phyloP scores from a whole-genome alignment of 805 yeast species.

The Saturnispora kantuleensis region DNA sequence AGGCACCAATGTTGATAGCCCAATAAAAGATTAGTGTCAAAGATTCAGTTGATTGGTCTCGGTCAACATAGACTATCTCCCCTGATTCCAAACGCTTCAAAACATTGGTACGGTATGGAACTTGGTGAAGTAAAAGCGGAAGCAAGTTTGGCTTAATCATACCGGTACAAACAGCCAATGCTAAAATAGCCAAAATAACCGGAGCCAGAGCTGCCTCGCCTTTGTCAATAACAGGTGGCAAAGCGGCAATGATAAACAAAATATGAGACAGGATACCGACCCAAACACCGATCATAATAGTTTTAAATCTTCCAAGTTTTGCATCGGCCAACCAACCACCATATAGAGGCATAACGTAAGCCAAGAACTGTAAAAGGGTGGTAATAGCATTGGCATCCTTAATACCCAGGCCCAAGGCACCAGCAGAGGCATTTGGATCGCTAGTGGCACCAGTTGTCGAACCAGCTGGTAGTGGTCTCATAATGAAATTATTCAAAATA shows the following conservation, averaged over 20 bases:
- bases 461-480: constrained; percentile 40
- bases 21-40: constrained; percentile 40
- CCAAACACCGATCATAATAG: constrained; percentile 41
- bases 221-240: constrained; percentile 33
- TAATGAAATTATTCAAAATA: constrained; percentile 38
- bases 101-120: constrained; percentile 49
- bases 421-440: constrained; percentile 28
- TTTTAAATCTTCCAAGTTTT: constrained; percentile 35
- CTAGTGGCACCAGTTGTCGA: constrained; percentile 37
- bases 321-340: constrained; percentile 49
- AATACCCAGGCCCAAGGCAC: constrained; percentile 41
- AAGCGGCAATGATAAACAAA: constrained; percentile 38
- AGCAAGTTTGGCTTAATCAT: constrained; percentile 45
- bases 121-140: constrained; percentile 49
- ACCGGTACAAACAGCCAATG: constrained; percentile 42
- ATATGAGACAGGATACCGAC: constrained; percentile 39
- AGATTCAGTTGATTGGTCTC: constrained; percentile 32
- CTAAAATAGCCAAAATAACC: constrained; percentile 31
- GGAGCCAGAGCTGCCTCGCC: constrained; percentile 33
- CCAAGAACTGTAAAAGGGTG: constrained; percentile 36
- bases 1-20: constrained; percentile 47
- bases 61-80: constrained; percentile 50
- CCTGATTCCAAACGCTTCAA: constrained; percentile 54
- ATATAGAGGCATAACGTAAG: constrained; percentile 39
- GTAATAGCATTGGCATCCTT: constrained; percentile 39